These are phyloP conservation scores for Leccinum fibrillosum DNA, from an alignment of 768 basidiomycete genomes.

Conservation along the genomic window DNA sequence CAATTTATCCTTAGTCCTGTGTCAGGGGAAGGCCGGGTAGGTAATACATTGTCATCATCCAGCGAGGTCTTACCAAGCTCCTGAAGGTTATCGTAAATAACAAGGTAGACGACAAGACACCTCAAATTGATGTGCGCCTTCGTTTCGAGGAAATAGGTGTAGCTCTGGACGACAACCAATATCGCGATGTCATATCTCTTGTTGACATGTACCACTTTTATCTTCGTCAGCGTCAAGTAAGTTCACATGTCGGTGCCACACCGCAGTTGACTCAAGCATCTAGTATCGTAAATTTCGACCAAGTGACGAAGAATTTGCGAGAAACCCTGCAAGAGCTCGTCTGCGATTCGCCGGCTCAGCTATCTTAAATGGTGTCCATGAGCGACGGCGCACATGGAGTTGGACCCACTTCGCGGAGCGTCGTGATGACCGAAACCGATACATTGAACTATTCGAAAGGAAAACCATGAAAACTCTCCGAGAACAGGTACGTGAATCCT, in stretches of 20 bases:
- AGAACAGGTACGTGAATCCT: slow-evolving; percentile 47
- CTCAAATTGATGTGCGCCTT: slow-evolving; percentile 84
- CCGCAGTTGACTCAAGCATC: slow-evolving; percentile 8
- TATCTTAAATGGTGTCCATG: slow-evolving; percentile 78
- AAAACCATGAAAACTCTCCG: slow-evolving; percentile 54
- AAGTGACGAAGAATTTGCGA: slow-evolving; percentile 50
- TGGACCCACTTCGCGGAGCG: slow-evolving; percentile 90
- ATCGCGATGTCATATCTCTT: slow-evolving; percentile 87
- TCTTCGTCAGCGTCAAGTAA: slow-evolving; percentile 75
- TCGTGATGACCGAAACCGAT: slow-evolving; percentile 80
- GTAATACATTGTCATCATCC: slow-evolving; percentile 17
- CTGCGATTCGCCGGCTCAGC: slow-evolving; percentile 77
- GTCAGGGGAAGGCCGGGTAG: slow-evolving; percentile 87
- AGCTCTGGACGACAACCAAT: slow-evolving; percentile 89
- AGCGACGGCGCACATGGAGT: slow-evolving; percentile 82
- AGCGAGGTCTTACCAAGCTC: slow-evolving; percentile 3
- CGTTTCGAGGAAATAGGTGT: slow-evolving; percentile 93
- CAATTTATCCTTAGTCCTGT: slow-evolving; percentile 96
- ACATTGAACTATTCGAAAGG: slow-evolving; percentile 82
- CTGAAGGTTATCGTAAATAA: slow-evolving; percentile 78
- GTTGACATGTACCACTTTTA: slow-evolving; percentile 98
- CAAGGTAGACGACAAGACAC: slow-evolving; percentile 65
- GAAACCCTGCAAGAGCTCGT: slow-evolving; percentile 63
- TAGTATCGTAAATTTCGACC: slow-evolving; percentile 83
- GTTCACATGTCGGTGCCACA: slow-evolving; percentile 7